Evolutionary conservation across 345 rosid genomes (phyloP).

Genomic region (Hibiscus trionum): DNA sequence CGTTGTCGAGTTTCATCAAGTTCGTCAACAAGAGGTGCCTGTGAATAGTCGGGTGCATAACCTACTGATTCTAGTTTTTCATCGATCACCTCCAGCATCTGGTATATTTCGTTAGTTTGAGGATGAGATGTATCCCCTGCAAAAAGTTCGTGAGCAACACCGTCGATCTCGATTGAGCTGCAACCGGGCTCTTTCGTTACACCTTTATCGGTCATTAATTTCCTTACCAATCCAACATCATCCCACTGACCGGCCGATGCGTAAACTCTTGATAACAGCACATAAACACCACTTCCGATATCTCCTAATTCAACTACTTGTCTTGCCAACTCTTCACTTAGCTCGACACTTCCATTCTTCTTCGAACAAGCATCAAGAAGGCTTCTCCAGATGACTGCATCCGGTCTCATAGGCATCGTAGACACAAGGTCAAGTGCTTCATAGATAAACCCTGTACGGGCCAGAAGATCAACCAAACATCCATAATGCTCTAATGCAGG

Average conservation of each 20-base stretch:
- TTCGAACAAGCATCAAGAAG: constrained; percentile 76
- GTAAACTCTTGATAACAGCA: constrained; percentile 63
- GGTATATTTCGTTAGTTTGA: constrained; percentile 46
- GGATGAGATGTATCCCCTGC: constrained; percentile 83
- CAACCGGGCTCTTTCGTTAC: constrained; percentile 77
- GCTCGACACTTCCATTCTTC: constrained; percentile 46
- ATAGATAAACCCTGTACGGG: constrained; percentile 60
- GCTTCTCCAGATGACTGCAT: constrained; percentile 76
- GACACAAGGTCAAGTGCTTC: constrained; percentile 60
- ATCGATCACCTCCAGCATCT: constrained; percentile 44
- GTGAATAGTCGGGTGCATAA: constrained; percentile 45
- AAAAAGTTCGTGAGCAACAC: constrained; percentile 61
- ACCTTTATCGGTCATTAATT: constrained; percentile 61
- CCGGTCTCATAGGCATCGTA: constrained; percentile 68
- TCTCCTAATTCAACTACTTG: constrained; percentile 42
- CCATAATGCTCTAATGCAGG: constrained; percentile 79
- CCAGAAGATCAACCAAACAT: constrained; percentile 64
- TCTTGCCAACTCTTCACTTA: constrained; percentile 59
- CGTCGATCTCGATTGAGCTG: constrained; percentile 67
- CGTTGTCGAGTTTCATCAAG: constrained; percentile 31
- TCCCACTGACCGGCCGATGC: constrained; percentile 73
- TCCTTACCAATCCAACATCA: constrained; percentile 62
- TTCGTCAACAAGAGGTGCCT: constrained; percentile 47
- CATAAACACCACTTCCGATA: constrained; percentile 51
- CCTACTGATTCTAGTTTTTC: constrained; percentile 37